Evolutionary conservation across 176 grass and related monocot genomes (phyloP).

Genomic region (Bolboschoenus planiculmis): DNA sequence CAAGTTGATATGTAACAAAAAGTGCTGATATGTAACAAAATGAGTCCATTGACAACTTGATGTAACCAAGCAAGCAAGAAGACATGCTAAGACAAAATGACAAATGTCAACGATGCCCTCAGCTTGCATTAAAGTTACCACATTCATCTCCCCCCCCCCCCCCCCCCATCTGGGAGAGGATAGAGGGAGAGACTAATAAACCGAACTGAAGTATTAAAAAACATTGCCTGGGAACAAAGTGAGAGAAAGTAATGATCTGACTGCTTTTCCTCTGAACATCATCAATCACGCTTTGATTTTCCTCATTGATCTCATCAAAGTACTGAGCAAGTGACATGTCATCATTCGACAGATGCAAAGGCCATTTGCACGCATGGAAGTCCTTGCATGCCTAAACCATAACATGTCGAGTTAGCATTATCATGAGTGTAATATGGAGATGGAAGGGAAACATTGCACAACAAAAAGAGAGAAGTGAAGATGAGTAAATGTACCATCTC

Average conservation of each 20-base stretch:
- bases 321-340: conserved; percentile 67
- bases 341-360: conserved; percentile 40
- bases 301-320: conserved; percentile 89
- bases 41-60: neutral
- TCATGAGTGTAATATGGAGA: neutral
- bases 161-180: neutral
- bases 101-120: neutral
- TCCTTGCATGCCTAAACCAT: conserved; percentile 81
- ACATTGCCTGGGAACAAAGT: conserved; percentile 85
- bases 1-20: neutral
- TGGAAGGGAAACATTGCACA: conserved; percentile 17
- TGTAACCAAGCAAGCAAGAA: neutral
- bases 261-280: conserved; percentile 63
- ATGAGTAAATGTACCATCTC: conserved; percentile 56
- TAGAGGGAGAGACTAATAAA: neutral
- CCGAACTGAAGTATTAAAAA: neutral
- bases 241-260: conserved; percentile 86
- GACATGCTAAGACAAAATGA: neutral
- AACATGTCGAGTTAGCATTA: neutral
- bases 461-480: neutral
- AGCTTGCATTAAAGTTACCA: neutral
- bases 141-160: neutral
- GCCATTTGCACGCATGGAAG: conserved; percentile 86
- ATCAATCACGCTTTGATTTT: conserved; percentile 53
- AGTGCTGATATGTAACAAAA: too few species aligned